Evolutionary conservation across 2,329 filamentous ascomycete genomes (phyloP).

Genomic region (Colletotrichum coccodes): DNA sequence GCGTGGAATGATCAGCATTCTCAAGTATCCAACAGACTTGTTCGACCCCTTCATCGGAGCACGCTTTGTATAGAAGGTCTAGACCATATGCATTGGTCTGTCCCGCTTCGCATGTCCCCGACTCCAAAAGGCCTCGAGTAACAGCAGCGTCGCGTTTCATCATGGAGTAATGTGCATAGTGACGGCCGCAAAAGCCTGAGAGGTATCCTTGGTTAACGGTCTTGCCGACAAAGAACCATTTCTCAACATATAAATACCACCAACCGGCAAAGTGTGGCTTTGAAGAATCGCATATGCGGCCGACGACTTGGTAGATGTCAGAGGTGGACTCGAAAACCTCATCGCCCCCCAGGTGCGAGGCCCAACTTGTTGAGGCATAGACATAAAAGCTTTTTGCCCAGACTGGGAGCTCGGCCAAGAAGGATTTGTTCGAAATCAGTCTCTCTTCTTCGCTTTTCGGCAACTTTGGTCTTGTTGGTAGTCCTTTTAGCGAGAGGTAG

Average conservation of each 20-base stretch:
- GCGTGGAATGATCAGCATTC: not conserved
- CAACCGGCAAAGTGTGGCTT: not conserved
- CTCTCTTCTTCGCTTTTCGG: not conserved
- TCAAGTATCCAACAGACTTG: not conserved
- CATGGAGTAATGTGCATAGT: not conserved
- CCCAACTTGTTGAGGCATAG: conserved; percentile 9
- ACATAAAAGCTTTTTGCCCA: not conserved
- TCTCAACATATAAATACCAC: not conserved
- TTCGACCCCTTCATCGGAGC: not conserved
- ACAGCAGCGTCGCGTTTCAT: not conserved
- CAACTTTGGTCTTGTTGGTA: not conserved
- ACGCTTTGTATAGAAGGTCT: not conserved
- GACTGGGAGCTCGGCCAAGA: not conserved
- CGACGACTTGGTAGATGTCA: not conserved
- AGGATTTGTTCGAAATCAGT: not conserved
- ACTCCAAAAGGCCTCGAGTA: not conserved
- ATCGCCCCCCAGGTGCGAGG: not conserved
- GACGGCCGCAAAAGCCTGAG: not conserved
- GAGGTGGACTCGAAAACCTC: not conserved
- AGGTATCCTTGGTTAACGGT: not conserved
- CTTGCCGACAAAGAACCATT: not conserved
- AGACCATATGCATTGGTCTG: not conserved
- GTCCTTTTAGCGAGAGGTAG: conserved; percentile 11
- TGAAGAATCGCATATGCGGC: not conserved
- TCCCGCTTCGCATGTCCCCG: not conserved